Base-by-base conservation (phyloP, 768 basidiomycete species). In the Hirschioporus abietinus region DNA sequence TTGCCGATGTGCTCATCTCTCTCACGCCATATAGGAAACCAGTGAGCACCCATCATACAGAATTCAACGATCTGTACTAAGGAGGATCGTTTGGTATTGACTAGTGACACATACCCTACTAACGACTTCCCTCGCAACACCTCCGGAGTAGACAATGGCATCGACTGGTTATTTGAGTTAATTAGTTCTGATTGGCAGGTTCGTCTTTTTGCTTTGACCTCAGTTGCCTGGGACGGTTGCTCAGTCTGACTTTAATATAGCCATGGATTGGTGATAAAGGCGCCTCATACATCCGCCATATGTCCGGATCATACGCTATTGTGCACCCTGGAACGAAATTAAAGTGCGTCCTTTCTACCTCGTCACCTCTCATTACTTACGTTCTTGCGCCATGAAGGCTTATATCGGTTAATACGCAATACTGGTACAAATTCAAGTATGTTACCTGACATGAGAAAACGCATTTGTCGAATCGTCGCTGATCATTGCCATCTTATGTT, bases 381-480 rank as follows among this genome's bases (percentile, higher is more conserved):
- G 52, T 26, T n/a, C 7, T 60, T 58, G 5, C 42, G 57, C 35
- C 58, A 60, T 70, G 15, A 6, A 86, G 83, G 23, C 83, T 88
- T 52, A 82, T 88, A 36, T 86, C 86, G 0, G 68, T 88, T 66
- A 88, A 88, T 68, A 84, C 84, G 8, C 80, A 83, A 7, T 88
- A 84, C 68, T 86, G 86, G 85, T 88, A 88, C 71, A 85, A 83
- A 69, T 77, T 78, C 70, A 87, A 86, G 86, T 85, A 68, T 68
- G 78, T 66, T 12, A 5, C 2, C n/a, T 1, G 9, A 8, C n/a
- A 58, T 18, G 35, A 27, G 18, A 18, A 34, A 15, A 24, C 25
- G 5, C 35, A 3, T n/a, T 17, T 30, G 35, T 10, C 34, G 59
- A 24, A 17, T 36, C 63, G 18, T 7, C 30, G 7, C 18, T 64